Evolutionary conservation across 2,329 filamentous ascomycete species (phyloP).

Genomic region (Pyrenochaeta sp.): DNA sequence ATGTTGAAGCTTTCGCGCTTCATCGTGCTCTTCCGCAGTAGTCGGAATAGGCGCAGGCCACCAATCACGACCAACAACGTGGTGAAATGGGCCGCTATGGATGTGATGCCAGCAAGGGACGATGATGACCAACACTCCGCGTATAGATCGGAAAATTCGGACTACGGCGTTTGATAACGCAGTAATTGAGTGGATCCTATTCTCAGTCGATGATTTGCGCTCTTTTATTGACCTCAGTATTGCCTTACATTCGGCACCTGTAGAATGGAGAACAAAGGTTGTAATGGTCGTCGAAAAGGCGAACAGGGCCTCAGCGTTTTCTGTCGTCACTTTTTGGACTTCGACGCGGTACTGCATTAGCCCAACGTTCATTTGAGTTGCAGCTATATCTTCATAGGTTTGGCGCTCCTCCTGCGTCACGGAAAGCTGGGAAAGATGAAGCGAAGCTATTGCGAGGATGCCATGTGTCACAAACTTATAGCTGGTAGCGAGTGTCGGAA

Average conservation of each 20-base stretch:
- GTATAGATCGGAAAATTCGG: conserved; percentile 24
- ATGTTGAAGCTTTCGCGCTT: conserved; percentile 24
- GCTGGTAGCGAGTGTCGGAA: conserved; percentile 45
- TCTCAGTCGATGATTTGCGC: neutral
- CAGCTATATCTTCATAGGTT: conserved; percentile 27
- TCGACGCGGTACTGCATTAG: conserved; percentile 30
- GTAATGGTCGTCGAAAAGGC: conserved; percentile 29
- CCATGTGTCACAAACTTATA: conserved; percentile 54
- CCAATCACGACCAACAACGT: conserved; percentile 34
- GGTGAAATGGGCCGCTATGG: conserved; percentile 19
- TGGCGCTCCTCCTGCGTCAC: conserved; percentile 15
- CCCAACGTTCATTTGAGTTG: conserved; percentile 34
- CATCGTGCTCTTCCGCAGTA: conserved; percentile 18
- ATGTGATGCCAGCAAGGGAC: conserved; percentile 35
- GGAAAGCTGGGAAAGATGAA: conserved; percentile 52
- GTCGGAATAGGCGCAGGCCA: conserved; percentile 29
- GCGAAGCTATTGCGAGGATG: conserved; percentile 53
- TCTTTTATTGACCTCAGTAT: conserved; percentile 12
- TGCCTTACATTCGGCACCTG: conserved; percentile 21
- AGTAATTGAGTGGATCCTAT: neutral
- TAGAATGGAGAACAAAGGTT: conserved; percentile 23
- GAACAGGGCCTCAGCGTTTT: conserved; percentile 53
- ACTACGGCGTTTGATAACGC: conserved; percentile 9
- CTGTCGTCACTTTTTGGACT: conserved; percentile 44
- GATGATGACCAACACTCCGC: conserved; percentile 35